These are phyloP conservation scores for Ceratorhiza oryzae-sativae DNA, from an alignment of 1,284 basidiomycete species.

Conservation along the genomic window DNA sequence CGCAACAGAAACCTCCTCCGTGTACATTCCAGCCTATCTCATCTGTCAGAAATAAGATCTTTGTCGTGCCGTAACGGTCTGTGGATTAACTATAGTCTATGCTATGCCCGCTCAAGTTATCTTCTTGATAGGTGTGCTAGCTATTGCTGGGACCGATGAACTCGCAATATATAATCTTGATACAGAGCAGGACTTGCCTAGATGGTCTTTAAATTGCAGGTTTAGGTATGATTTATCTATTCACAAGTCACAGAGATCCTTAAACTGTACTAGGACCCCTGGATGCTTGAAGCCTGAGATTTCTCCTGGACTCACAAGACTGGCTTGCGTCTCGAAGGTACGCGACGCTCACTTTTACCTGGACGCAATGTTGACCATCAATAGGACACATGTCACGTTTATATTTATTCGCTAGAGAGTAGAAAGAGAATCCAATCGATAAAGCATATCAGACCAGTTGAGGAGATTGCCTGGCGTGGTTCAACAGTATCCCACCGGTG, in stretches of 20 bases:
- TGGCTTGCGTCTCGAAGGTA: slow-evolving; percentile 24
- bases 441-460: slow-evolving; percentile 57
- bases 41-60: slow-evolving; percentile 67
- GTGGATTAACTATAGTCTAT: not conserved
- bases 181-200: slow-evolving; percentile 78
- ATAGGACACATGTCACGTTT: not conserved
- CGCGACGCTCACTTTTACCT: too few relatives aligned
- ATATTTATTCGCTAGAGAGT: slow-evolving; percentile 22
- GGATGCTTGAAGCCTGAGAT: slow-evolving; percentile 6
- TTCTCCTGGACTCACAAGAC: slow-evolving; percentile 26
- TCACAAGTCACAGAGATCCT: not conserved
- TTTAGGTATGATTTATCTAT: slow-evolving; percentile 56
- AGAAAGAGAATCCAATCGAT: slow-evolving; percentile 61
- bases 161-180: slow-evolving; percentile 75
- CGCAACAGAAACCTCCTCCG: slow-evolving; percentile 67
- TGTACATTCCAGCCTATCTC: slow-evolving; percentile 76
- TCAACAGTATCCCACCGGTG: slow-evolving; percentile 71
- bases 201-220: slow-evolving; percentile 79
- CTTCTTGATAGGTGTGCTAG: slow-evolving; percentile 65
- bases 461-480: slow-evolving; percentile 64
- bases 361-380: not conserved
- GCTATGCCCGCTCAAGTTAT: not conserved
- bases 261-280: not conserved
- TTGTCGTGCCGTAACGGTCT: slow-evolving; percentile 4
- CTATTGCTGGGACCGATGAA: slow-evolving; percentile 64